Conservation (phyloP, 352 stramenopile species). For the Globisporangium perplexum region DNA sequence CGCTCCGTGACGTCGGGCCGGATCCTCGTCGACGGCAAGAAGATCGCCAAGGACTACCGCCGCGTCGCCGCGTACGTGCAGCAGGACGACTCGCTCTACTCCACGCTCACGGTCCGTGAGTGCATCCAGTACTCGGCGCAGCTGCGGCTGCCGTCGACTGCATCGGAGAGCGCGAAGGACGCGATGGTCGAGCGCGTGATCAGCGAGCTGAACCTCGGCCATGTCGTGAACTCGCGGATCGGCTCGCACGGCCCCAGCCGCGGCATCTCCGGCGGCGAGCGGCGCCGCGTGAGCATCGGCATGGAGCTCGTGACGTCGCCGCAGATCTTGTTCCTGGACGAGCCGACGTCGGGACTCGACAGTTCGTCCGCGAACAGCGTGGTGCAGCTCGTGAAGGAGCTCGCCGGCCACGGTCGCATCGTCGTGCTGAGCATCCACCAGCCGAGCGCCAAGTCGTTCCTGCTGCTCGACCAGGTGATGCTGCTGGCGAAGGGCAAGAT, state of each 20-base stretch:
- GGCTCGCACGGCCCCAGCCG: constrained; percentile 44
- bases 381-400: constrained; percentile 84
- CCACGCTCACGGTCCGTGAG: constrained; percentile 80
- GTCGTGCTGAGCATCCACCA: constrained; percentile 89
- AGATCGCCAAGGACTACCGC: constrained; percentile 53
- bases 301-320: constrained; percentile 91
- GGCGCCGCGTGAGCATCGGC: constrained; percentile 90
- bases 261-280: constrained; percentile 91
- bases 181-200: constrained; percentile 70
- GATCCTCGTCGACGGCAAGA: constrained; percentile 55
- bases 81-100: constrained; percentile 81
- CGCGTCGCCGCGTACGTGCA: constrained; percentile 83
- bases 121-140: constrained; percentile 81
- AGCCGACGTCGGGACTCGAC: constrained; percentile 92
- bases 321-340: constrained; percentile 87
- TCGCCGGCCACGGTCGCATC: constrained; percentile 77
- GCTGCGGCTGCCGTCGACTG: constrained; percentile 45
- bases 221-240: constrained; percentile 61
- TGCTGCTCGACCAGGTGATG: constrained; percentile 87
- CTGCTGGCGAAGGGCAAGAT: constrained; percentile 81
- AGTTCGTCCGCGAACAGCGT: constrained; percentile 87
- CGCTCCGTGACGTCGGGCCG: constrained; percentile 41
- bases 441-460: constrained; percentile 88
- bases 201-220: constrained; percentile 60
- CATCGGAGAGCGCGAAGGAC: constrained; percentile 50